Percentiles rank a stretch among this genome's conserved stretches.
These are phyloP conservation scores for Ophiobolus disseminans DNA, from an alignment of 2,329 filamentous ascomycete genomes.

Conservation along the genomic window DNA sequence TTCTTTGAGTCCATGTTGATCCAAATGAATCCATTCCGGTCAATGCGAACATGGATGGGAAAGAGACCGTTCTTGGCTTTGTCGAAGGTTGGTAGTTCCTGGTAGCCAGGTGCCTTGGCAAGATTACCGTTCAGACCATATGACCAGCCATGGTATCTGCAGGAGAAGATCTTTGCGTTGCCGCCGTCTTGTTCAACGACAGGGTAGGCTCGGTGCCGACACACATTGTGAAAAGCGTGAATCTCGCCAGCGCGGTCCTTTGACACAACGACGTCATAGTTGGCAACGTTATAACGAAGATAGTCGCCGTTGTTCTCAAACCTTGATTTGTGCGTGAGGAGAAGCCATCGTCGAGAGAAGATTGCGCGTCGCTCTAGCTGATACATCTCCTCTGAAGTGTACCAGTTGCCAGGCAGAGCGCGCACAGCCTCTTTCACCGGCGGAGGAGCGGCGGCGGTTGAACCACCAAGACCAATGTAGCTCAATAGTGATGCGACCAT, in stretches of 20 bases:
- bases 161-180: constrained; percentile 50
- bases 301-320: constrained; percentile 63
- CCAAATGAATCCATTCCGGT: constrained; percentile 45
- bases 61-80: constrained; percentile 47
- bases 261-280: constrained; percentile 53
- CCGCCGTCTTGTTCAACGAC: constrained; percentile 49
- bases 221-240: constrained; percentile 55
- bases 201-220: constrained; percentile 55
- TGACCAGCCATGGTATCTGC: constrained; percentile 58
- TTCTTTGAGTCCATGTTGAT: constrained; percentile 47
- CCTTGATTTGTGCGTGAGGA: constrained; percentile 61
- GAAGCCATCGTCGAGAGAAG: constrained; percentile 63
- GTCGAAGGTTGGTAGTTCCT: constrained; percentile 50
- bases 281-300: constrained; percentile 56
- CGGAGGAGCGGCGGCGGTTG: constrained; percentile 16
- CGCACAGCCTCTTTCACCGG: constrained; percentile 41
- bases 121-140: constrained; percentile 54
- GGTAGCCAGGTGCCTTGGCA: constrained; percentile 54
- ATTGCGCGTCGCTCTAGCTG: constrained; percentile 58
- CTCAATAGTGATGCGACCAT: constrained; percentile 38
- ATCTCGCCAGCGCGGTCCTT: constrained; percentile 47
- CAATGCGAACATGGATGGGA: constrained; percentile 44
- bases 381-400: constrained; percentile 53
- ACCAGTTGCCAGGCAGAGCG: constrained; percentile 53
- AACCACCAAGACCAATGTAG: constrained; percentile 35